phyloP scores from a whole-genome alignment of 2,329 filamentous ascomycete genomes.

The Scedosporium apiospermum region DNA sequence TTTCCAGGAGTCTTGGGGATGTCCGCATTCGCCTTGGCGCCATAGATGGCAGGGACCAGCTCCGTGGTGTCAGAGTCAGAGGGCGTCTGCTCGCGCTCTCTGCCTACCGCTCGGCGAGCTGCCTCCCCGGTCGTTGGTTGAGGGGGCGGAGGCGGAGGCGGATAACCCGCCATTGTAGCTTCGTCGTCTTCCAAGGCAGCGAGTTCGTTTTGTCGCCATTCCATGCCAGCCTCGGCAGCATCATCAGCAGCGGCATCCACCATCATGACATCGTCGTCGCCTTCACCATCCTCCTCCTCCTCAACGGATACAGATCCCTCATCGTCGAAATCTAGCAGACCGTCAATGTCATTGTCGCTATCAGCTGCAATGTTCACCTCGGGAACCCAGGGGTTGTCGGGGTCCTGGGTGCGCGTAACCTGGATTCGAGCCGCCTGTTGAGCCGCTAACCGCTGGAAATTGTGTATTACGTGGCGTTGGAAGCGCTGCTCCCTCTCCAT shows the following conservation, averaged over 20 bases:
- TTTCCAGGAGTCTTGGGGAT: conserved; percentile 74
- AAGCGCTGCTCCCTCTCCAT: conserved; percentile 23
- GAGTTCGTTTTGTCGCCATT: conserved; percentile 49
- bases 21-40: conserved; percentile 55
- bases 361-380: conserved; percentile 34
- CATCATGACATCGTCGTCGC: conserved; percentile 50
- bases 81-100: conserved; percentile 55
- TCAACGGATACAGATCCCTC: conserved; percentile 20
- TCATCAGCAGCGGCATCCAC: conserved; percentile 38
- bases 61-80: conserved; percentile 67
- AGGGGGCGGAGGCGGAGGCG: conserved; percentile 52
- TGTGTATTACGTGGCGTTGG: conserved; percentile 24
- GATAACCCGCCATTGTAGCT: conserved; percentile 68
- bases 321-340: conserved; percentile 24
- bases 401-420: conserved; percentile 7
- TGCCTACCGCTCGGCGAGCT: conserved; percentile 29
- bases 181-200: conserved; percentile 62
- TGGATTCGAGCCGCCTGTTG: conserved; percentile 13
- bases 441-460: conserved; percentile 15
- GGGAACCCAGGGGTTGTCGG: conserved; percentile 27
- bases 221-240: conserved; percentile 34
- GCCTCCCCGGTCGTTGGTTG: conserved; percentile 34
- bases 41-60: conserved; percentile 50
- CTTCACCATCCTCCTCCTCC: conserved; percentile 33
- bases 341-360: conserved; percentile 29